phyloP scores from a whole-genome alignment of 176 grass and related monocot genomes.

The Tillandsia leiboldiana region DNA sequence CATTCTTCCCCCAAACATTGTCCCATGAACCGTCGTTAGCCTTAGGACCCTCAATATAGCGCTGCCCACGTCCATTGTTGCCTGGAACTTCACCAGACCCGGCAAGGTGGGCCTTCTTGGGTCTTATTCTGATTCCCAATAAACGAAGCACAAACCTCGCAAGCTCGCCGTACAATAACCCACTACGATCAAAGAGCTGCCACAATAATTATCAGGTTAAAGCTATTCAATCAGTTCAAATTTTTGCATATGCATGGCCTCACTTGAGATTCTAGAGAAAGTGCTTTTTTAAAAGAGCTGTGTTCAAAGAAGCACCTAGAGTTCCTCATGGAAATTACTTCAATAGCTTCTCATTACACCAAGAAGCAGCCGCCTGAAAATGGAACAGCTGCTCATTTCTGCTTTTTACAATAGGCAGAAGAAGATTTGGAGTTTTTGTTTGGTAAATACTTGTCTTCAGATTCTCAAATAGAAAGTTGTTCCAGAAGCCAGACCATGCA shows the following conservation, averaged over 20 bases:
- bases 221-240: background rate
- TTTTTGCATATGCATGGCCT: background rate
- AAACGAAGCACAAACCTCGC: slow-evolving; percentile 17
- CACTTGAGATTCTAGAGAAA: no score
- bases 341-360: no score
- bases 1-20: slow-evolving; percentile 11
- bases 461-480: no score
- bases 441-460: no score
- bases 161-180: slow-evolving; percentile 20
- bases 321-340: no score
- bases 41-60: slow-evolving; percentile 1
- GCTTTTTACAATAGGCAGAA: no score
- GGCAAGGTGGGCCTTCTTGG: background rate
- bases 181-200: slow-evolving; percentile 19
- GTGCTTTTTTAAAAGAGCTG: no score
- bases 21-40: slow-evolving; percentile 4
- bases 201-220: background rate
- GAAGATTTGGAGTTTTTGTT: no score
- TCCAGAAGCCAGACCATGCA: no score
- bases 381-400: no score
- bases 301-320: no score
- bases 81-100: background rate
- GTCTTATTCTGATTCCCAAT: slow-evolving; percentile 6
- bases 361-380: no score
- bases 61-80: background rate